phyloP scores from a whole-genome alignment of 192 early-diverging fungal genomes.

The Entomortierella parvispora region DNA sequence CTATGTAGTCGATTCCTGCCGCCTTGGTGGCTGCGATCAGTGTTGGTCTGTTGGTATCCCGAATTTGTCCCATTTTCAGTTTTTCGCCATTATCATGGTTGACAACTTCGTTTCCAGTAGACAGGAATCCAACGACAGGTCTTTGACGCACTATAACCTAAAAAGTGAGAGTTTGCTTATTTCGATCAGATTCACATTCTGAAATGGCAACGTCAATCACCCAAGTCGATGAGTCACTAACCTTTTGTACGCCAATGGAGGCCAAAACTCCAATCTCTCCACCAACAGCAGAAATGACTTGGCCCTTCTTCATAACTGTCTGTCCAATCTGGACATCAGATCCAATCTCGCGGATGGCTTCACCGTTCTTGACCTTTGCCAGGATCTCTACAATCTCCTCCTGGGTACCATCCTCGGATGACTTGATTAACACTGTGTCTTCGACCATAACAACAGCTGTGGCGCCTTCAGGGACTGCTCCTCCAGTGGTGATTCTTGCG shows the following conservation, averaged over 20 bases:
- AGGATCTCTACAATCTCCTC: constrained; percentile 66
- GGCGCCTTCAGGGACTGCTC: constrained; percentile 82
- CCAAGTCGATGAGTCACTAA: too few relatives aligned
- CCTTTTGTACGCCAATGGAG: constrained; percentile 74
- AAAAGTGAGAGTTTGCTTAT: neutral
- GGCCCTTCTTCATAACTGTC: constrained; percentile 66
- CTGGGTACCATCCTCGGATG: constrained; percentile 62
- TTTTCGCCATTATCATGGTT: constrained; percentile 55
- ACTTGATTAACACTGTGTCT: constrained; percentile 78
- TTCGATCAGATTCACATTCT: too few relatives aligned
- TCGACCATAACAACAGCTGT: constrained; percentile 98
- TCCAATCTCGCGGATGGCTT: constrained; percentile 87
- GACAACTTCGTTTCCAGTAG: constrained; percentile 90
- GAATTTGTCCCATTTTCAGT: constrained; percentile 70
- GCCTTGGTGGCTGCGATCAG: constrained; percentile 70
- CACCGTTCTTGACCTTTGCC: constrained; percentile 52
- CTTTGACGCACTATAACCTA: constrained; percentile 67
- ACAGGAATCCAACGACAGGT: constrained; percentile 84
- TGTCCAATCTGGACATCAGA: constrained; percentile 74
- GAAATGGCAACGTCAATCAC: too few relatives aligned
- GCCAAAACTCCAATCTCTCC: constrained; percentile 89
- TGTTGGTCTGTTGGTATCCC: constrained; percentile 89
- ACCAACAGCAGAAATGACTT: constrained; percentile 71
- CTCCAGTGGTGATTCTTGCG: constrained; percentile 88
- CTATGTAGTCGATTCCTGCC: constrained; percentile 72